Percentiles rank a stretch among this genome's conserved stretches.
Conservation (phyloP, 1,284 basidiomycete genomes). For the Leccinum pachyderme region DNA sequence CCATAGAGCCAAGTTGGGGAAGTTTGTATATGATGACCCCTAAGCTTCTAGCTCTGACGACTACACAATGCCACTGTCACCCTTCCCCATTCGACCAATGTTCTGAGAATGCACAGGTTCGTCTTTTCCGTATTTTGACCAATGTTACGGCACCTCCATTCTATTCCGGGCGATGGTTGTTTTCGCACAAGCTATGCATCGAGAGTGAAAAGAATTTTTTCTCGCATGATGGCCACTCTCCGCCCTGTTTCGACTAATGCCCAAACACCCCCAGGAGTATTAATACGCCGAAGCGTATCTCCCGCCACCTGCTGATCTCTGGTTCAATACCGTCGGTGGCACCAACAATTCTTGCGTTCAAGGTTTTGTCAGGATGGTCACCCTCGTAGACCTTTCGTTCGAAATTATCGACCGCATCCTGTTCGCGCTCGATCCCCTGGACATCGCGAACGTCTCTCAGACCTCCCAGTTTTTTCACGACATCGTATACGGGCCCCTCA, state of each 20-base stretch:
- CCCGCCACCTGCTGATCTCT: not conserved
- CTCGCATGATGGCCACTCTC: constrained; percentile 13
- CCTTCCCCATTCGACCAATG: not conserved
- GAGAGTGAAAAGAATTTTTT: constrained; percentile 32
- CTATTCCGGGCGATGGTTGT: constrained; percentile 6
- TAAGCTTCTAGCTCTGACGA: not conserved
- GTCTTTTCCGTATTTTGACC: not conserved
- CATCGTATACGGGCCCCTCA: constrained; percentile 45
- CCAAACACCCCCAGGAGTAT: constrained; percentile 1
- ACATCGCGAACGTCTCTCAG: constrained; percentile 50
- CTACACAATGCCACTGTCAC: not conserved
- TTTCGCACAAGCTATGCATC: constrained; percentile 1
- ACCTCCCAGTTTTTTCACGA: constrained; percentile 44
- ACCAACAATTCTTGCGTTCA: not conserved
- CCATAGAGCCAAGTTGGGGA: not conserved
- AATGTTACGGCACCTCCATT: constrained; percentile 1
- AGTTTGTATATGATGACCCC: constrained; percentile 4
- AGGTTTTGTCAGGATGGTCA: constrained; percentile 4
- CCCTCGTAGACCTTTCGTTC: constrained; percentile 42
- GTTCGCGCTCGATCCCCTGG: constrained; percentile 51
- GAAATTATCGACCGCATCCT: constrained; percentile 59
- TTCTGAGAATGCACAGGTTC: not conserved
- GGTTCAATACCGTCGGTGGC: not conserved
- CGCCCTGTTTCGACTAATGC: constrained; percentile 20
- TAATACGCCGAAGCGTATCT: constrained; percentile 2